phyloP scores from a whole-genome alignment of 148 eudicot species.

The Bassia scoparia region DNA sequence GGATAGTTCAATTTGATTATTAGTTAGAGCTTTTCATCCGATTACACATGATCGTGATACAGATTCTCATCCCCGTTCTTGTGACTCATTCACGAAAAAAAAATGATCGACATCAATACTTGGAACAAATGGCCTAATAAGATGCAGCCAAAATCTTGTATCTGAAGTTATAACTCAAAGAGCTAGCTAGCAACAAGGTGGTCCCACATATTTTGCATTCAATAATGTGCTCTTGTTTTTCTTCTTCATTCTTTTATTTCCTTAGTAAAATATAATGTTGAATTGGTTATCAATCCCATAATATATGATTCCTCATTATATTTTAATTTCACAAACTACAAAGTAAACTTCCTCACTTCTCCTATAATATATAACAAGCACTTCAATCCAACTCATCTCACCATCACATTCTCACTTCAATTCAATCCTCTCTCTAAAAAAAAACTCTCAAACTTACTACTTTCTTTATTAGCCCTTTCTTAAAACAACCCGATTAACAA shows the following conservation, averaged over 20 bases:
- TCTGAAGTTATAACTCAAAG: neutral
- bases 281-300: neutral
- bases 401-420: conserved; percentile 9
- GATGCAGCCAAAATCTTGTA: conserved; percentile 18
- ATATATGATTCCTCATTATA: neutral
- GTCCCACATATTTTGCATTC: conserved; percentile 4
- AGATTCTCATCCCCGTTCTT: no score
- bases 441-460: neutral
- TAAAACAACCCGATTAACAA: neutral
- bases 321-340: neutral
- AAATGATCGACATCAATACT: conserved; percentile 2
- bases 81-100: no score
- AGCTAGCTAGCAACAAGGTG: conserved; percentile 4
- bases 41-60: no score
- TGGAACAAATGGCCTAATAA: neutral
- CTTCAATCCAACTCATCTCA: conserved; percentile 30
- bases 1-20: no score
- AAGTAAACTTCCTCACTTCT: neutral
- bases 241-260: neutral
- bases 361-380: conserved; percentile 37
- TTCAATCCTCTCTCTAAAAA: conserved; percentile 16
- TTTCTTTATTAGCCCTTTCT: neutral
- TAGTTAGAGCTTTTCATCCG: no score
- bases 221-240: conserved; percentile 1
- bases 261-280: neutral